These are phyloP conservation scores for Verbascum thapsus DNA, from an alignment of 257 asterid genomes.

Conservation along the genomic window DNA sequence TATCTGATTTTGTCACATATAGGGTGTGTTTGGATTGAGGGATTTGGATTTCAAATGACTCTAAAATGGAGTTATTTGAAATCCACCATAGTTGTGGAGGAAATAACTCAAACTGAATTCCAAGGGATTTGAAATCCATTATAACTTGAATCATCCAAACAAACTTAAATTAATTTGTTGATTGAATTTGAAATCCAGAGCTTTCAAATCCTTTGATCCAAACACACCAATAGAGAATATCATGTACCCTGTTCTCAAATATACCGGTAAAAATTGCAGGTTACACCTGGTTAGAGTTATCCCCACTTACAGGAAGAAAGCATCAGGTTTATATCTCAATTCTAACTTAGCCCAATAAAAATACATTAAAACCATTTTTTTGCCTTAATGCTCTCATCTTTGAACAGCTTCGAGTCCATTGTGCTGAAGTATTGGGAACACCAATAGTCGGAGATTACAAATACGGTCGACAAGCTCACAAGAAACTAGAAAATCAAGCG, in stretches of 20 bases:
- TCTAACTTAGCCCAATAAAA: conserved; percentile 5
- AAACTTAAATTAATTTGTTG: too few species aligned
- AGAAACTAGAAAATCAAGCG: conserved; percentile 46
- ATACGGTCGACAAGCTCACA: conserved; percentile 95
- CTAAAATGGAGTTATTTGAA: too few species aligned
- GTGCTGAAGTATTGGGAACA: conserved; percentile 96
- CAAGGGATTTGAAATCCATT: too few species aligned
- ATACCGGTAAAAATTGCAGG: conserved; percentile 51
- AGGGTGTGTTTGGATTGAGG: too few species aligned
- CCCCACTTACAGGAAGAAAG: conserved; percentile 91
- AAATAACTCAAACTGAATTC: too few species aligned
- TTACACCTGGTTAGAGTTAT: conserved; percentile 83
- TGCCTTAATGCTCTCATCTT: conserved; percentile 13
- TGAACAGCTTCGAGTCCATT: conserved; percentile 84
- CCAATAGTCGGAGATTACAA: conserved; percentile 95
- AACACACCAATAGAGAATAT: conserved; percentile 2
- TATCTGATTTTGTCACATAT: conserved; percentile 6
- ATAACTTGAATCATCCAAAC: too few species aligned
- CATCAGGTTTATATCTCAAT: conserved; percentile 65
- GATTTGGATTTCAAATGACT: too few species aligned
- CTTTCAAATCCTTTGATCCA: too few species aligned
- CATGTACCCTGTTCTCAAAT: conserved; percentile 1
- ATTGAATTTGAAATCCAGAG: too few species aligned
- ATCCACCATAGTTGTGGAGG: too few species aligned
- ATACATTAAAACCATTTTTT: conserved; percentile 7